These are phyloP conservation scores for Physaria fendleri DNA, from an alignment of 345 rosid species.

Conservation along the genomic window DNA sequence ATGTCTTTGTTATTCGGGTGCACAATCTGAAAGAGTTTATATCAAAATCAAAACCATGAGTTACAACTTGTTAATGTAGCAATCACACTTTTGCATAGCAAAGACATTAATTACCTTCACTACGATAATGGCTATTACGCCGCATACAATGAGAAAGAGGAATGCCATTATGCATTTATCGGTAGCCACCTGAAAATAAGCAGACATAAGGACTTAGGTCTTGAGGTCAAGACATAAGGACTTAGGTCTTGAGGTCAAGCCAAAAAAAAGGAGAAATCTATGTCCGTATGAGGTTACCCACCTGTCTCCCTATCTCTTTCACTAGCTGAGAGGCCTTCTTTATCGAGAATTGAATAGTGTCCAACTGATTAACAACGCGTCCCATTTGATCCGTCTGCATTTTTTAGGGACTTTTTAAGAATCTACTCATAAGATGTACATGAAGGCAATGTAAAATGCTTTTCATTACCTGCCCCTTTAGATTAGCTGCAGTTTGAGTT, in stretches of 20 bases:
- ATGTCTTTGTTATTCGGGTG: slow-evolving; percentile 83
- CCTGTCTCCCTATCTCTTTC: slow-evolving; percentile 99
- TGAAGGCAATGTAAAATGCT: background rate
- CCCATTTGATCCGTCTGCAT: slow-evolving; percentile 99
- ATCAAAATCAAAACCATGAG: background rate
- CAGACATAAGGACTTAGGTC: slow-evolving; percentile 8
- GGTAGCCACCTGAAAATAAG: slow-evolving; percentile 65
- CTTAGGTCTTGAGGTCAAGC: background rate
- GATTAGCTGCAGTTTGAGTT: slow-evolving; percentile 79
- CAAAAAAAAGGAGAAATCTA: background rate
- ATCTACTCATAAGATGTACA: background rate
- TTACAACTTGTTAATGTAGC: slow-evolving; percentile 7
- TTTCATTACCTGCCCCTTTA: slow-evolving; percentile 80
- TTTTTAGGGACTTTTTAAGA: background rate
- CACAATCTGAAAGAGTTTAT: slow-evolving; percentile 55
- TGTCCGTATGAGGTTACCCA: slow-evolving; percentile 23
- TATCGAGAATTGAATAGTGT: slow-evolving; percentile 94
- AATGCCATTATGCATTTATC: slow-evolving; percentile 98
- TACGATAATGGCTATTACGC: slow-evolving; percentile 84
- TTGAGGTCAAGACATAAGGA: background rate
- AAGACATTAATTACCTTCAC: slow-evolving; percentile 77
- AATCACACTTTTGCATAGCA: slow-evolving; percentile 8
- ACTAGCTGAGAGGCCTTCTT: slow-evolving; percentile 98
- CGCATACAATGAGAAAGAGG: slow-evolving; percentile 81
- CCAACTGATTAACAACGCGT: slow-evolving; percentile 89